A percentile compares a stretch with the other conserved stretches of the same genome.
phyloP scores from a whole-genome alignment of 352 stramenopile species.

The Phytophthora gonapodyides region DNA sequence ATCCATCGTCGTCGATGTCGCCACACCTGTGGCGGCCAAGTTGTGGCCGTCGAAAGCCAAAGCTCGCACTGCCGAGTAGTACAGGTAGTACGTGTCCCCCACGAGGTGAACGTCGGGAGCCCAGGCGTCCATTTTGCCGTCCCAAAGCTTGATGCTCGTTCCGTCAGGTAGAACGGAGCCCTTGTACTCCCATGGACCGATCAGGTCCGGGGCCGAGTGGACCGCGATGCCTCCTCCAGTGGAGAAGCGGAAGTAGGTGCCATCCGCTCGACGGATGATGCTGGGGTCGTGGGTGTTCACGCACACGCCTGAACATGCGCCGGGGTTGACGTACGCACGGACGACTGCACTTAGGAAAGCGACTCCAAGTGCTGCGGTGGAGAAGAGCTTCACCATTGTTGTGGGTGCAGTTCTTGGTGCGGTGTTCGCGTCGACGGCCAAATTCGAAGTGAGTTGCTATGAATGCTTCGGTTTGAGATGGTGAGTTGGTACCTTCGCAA shows the following conservation, averaged over 20 bases:
- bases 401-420: neutral
- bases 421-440: neutral
- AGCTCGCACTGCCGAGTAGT: conserved; percentile 27
- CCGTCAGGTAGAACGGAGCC: conserved; percentile 27
- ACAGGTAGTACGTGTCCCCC: conserved; percentile 34
- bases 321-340: conserved; percentile 16
- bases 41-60: conserved; percentile 29
- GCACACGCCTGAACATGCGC: conserved; percentile 19
- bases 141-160: conserved; percentile 35
- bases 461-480: neutral
- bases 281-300: conserved; percentile 35
- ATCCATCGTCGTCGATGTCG: conserved; percentile 26
- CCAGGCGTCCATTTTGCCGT: conserved; percentile 28
- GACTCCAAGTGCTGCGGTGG: conserved; percentile 3
- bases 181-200: conserved; percentile 29
- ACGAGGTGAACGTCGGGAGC: conserved; percentile 30
- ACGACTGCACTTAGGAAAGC: conserved; percentile 10
- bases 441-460: neutral
- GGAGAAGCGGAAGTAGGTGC: conserved; percentile 38
- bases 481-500: neutral
- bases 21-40: conserved; percentile 22
- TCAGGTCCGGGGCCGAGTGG: conserved; percentile 21
- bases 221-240: conserved; percentile 27
- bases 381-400: neutral
- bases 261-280: conserved; percentile 30